phyloP scores from a whole-genome alignment of 164 flowering plant species.

The Tetracentron sinense region DNA sequence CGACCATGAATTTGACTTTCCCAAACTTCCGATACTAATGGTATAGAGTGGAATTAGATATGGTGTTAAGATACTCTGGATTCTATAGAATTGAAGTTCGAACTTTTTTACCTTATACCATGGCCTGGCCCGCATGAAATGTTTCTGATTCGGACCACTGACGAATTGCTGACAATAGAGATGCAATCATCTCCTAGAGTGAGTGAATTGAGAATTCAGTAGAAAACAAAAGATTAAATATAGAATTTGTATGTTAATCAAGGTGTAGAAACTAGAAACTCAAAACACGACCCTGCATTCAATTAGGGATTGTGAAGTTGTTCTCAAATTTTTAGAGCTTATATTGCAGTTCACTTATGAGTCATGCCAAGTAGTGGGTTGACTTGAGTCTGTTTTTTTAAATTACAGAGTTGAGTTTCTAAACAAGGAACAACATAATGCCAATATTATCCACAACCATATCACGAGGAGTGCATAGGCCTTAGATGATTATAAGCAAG shows the following conservation, averaged over 20 bases:
- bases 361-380: no score
- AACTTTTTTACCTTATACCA: conserved; percentile 73
- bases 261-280: neutral
- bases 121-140: conserved; percentile 85
- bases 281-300: no score
- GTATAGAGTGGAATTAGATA: conserved; percentile 6
- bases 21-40: conserved; percentile 87
- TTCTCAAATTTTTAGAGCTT: no score
- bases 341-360: no score
- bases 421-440: no score
- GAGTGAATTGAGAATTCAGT: conserved; percentile 5
- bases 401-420: no score
- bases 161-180: conserved; percentile 79
- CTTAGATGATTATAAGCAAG: no score
- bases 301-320: no score
- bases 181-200: conserved; percentile 91
- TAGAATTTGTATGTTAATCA: no score
- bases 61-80: neutral
- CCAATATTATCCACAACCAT: no score
- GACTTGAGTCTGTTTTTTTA: no score
- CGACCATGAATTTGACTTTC: conserved; percentile 44
- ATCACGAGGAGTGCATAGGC: no score
- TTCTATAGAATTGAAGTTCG: neutral
- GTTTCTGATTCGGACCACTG: conserved; percentile 46
- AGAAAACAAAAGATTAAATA: conserved; percentile 6